Conservation (phyloP, 139 green algal species). For the Haematococcus sp. region DNA sequence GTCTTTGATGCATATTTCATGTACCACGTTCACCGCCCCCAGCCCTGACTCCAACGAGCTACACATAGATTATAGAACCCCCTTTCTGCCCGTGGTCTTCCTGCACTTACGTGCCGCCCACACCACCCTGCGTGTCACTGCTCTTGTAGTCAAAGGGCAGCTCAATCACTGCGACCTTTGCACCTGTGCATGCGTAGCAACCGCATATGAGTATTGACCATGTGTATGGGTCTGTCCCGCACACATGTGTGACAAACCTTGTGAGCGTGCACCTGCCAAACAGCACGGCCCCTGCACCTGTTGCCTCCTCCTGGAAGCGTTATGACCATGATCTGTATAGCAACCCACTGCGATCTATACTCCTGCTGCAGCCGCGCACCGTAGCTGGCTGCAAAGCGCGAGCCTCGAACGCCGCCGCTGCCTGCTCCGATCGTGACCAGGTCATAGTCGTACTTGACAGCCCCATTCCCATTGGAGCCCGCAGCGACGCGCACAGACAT, state of each 20-base stretch:
- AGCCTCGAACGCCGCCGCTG: conserved; percentile 80
- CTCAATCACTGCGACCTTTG: conserved; percentile 90
- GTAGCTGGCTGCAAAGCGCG: conserved; percentile 68
- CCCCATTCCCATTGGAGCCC: not conserved
- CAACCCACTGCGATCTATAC: too few species aligned
- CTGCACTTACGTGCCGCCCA: conserved; percentile 79
- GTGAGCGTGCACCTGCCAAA: not conserved
- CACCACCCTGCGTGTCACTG: conserved; percentile 74
- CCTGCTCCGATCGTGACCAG: conserved; percentile 91
- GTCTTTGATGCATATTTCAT: too few species aligned
- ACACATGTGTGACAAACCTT: not conserved
- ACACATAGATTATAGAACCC: too few species aligned
- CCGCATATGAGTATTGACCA: too few species aligned
- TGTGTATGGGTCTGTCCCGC: not conserved
- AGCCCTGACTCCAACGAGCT: too few species aligned
- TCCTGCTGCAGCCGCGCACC: too few species aligned
- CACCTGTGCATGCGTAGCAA: conserved; percentile 42
- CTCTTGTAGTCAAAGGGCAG: conserved; percentile 88
- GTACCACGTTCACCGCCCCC: too few species aligned
- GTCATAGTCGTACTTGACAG: conserved; percentile 69
- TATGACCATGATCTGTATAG: too few species aligned
- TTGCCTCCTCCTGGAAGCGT: too few species aligned
- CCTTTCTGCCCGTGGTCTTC: too few species aligned
- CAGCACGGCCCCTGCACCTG: not conserved
- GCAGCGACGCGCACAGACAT: not conserved